Conservation (phyloP, 179 eudicot genomes). For the Amaranthus tricolor region DNA sequence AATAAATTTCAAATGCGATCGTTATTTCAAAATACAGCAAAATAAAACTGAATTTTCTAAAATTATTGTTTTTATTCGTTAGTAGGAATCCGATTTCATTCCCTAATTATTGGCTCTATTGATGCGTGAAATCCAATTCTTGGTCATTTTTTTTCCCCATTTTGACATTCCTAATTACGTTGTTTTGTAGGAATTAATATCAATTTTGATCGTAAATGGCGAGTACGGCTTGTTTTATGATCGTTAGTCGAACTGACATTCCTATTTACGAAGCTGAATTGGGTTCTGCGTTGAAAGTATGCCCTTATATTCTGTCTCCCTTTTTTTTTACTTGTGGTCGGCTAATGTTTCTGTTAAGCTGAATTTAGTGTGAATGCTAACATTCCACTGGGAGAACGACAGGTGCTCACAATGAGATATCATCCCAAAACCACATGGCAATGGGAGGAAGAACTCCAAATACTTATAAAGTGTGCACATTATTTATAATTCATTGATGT, state of each 20-base stretch:
- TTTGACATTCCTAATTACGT: no score
- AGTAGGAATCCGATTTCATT: no score
- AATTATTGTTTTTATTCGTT: no score
- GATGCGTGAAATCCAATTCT: no score
- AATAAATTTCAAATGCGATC: no score
- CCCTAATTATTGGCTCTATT: no score
- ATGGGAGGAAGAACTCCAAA: neutral
- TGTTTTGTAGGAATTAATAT: no score
- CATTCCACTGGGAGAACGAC: no score
- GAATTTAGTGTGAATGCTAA: neutral
- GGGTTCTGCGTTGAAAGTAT: conserved; percentile 77
- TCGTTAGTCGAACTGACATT: conserved; percentile 85
- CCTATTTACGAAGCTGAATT: conserved; percentile 98
- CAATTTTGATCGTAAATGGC: conserved; percentile 42
- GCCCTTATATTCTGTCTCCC: conserved; percentile 3
- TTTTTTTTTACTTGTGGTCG: conserved; percentile 3
- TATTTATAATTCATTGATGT: neutral
- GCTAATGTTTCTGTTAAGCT: neutral
- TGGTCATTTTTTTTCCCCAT: no score
- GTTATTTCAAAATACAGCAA: no score
- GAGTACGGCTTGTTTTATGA: conserved; percentile 89
- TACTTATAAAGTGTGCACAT: neutral
- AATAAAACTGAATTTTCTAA: no score
- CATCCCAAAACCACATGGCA: no score
- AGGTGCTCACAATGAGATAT: neutral